phyloP scores from a whole-genome alignment of 2,329 filamentous ascomycete genomes.

The Zasmidium citrigriseum region DNA sequence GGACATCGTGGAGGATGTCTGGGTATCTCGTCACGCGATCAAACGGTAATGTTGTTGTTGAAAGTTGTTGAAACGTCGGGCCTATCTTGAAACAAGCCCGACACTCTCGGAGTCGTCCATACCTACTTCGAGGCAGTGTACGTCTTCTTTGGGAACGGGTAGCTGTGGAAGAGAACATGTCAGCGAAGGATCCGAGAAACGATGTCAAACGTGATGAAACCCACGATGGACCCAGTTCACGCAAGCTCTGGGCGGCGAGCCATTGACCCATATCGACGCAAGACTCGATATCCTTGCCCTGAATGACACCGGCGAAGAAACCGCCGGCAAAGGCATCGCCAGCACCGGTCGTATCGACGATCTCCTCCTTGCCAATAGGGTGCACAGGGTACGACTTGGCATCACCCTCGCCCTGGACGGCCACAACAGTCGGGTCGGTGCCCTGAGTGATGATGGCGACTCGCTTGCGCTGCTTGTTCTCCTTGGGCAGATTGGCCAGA shows the following conservation, averaged over 20 bases:
- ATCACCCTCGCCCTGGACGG: slow-evolving; percentile 58
- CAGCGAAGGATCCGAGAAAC: slow-evolving; percentile 3
- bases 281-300: slow-evolving; percentile 77
- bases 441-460: slow-evolving; percentile 93
- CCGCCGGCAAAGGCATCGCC: slow-evolving; percentile 95
- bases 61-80: slow-evolving; percentile 37
- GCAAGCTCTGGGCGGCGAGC: slow-evolving; percentile 90
- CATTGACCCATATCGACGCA: slow-evolving; percentile 92
- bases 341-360: slow-evolving; percentile 95
- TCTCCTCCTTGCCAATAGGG: slow-evolving; percentile 72
- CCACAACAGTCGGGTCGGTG: slow-evolving; percentile 85
- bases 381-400: slow-evolving; percentile 80
- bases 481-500: slow-evolving; percentile 87
- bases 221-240: slow-evolving; percentile 94
- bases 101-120: too few species aligned
- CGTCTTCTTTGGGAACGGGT: slow-evolving; percentile 41
- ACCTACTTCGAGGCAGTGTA: slow-evolving; percentile 30
- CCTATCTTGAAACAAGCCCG: background rate
- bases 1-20: slow-evolving; percentile 34
- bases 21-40: slow-evolving; percentile 29
- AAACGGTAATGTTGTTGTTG: slow-evolving; percentile 24
- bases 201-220: slow-evolving; percentile 42
- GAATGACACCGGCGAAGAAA: slow-evolving; percentile 83
- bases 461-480: slow-evolving; percentile 80
- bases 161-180: slow-evolving; percentile 25